Evolutionary conservation across 1,284 basidiomycete genomes (phyloP).

Genomic region (Pseudozyma sp.): DNA sequence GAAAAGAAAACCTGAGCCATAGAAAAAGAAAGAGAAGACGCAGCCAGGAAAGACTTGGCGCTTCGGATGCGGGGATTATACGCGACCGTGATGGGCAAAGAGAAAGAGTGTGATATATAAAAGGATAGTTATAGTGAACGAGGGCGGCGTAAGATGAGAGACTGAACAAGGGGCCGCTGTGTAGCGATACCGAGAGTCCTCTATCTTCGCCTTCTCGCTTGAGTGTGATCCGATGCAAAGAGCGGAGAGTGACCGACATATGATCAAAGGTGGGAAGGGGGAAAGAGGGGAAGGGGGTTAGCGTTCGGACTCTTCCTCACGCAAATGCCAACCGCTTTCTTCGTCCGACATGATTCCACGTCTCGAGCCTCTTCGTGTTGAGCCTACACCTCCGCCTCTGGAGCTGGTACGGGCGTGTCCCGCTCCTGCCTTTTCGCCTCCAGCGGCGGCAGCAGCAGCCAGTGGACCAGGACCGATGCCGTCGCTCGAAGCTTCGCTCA

Average conservation of each 20-base stretch:
- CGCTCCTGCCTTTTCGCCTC: conserved; percentile 19
- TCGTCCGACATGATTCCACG: conserved; percentile 36
- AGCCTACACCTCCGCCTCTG: conserved; percentile 7
- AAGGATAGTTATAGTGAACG: neutral
- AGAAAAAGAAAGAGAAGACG: conserved; percentile 1
- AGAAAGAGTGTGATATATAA: neutral
- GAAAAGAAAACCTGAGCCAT: neutral
- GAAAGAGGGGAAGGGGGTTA: neutral
- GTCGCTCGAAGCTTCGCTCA: conserved; percentile 9
- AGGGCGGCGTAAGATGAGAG: conserved; percentile 18
- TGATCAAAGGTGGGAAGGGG: neutral
- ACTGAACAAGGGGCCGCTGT: conserved; percentile 13
- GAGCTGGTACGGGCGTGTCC: conserved; percentile 11
- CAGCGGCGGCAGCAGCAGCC: conserved; percentile 39
- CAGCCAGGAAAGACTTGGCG: neutral
- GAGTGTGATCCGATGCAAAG: neutral
- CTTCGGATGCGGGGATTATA: conserved; percentile 2
- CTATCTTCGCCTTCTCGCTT: neutral
- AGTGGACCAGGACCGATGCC: conserved; percentile 23
- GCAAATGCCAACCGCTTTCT: conserved; percentile 53
- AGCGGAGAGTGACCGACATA: no score
- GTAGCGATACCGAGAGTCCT: conserved; percentile 19
- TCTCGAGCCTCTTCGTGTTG: conserved; percentile 19
- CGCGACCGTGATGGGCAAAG: neutral
- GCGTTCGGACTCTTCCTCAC: conserved; percentile 41